Percentiles rank a stretch among this genome's conserved stretches.
Conservation (phyloP, 441 rosid genomes). For the Bruguiera hainesii region DNA sequence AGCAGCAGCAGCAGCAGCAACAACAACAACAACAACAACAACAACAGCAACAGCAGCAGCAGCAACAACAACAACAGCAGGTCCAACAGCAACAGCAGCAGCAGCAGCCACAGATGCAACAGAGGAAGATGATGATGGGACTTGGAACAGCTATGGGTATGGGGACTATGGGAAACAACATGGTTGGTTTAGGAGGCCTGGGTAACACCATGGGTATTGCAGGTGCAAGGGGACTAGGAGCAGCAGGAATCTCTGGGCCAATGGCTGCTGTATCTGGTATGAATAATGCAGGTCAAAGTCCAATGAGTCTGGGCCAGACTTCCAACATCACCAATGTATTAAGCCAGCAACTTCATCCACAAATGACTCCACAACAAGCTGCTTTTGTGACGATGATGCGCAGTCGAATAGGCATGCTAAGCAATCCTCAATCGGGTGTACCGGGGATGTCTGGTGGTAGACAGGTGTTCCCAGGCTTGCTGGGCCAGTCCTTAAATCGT, state of each 20-base stretch:
- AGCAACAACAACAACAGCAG: slow-evolving; percentile 46
- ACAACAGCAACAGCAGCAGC: slow-evolving; percentile 29
- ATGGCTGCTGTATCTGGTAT: slow-evolving; percentile 58
- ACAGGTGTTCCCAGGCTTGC: slow-evolving; percentile 68
- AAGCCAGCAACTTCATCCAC: slow-evolving; percentile 67
- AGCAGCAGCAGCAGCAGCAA: slow-evolving; percentile 38
- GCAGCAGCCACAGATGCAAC: slow-evolving; percentile 44
- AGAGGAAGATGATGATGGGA: slow-evolving; percentile 73
- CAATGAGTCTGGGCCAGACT: slow-evolving; percentile 55
- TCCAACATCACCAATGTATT: slow-evolving; percentile 47
- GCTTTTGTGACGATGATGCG: slow-evolving; percentile 30
- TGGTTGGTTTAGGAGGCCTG: slow-evolving; percentile 66
- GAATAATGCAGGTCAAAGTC: slow-evolving; percentile 61
- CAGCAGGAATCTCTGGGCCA: slow-evolving; percentile 74
- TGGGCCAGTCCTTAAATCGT: slow-evolving; percentile 59
- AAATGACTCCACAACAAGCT: slow-evolving; percentile 38
- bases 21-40: slow-evolving; percentile 58
- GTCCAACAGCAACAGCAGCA: slow-evolving; percentile 39
- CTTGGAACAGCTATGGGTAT: slow-evolving; percentile 56
- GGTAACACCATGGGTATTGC: slow-evolving; percentile 59
- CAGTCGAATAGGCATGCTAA: slow-evolving; percentile 40
- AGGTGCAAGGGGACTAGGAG: slow-evolving; percentile 67
- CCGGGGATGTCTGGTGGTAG: slow-evolving; percentile 67
- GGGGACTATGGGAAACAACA: slow-evolving; percentile 65
- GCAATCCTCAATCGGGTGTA: slow-evolving; percentile 58